A percentile compares a stretch with the other conserved stretches of the same genome.
Evolutionary conservation across 139 green algal species (phyloP).

Genomic region (Volvox reticuliferus): DNA sequence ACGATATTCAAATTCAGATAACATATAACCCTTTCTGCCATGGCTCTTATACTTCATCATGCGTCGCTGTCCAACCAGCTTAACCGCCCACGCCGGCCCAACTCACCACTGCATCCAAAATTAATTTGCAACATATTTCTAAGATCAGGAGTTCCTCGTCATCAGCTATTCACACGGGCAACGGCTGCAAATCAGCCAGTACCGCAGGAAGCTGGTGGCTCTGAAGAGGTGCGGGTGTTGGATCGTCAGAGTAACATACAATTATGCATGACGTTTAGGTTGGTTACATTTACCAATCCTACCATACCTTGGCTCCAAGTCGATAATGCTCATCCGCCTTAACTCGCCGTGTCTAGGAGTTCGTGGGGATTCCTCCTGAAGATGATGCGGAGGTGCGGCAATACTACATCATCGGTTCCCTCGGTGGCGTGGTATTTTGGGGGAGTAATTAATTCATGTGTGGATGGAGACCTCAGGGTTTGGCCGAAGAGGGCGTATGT

Average conservation of each 20-base stretch:
- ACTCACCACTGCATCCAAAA: background rate
- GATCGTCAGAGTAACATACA: too few relatives aligned
- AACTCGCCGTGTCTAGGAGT: slow-evolving; percentile 16
- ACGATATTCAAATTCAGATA: too few relatives aligned
- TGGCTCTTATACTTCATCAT: background rate
- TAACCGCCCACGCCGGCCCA: background rate
- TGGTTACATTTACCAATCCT: background rate
- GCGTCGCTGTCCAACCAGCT: background rate
- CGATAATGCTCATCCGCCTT: too few relatives aligned
- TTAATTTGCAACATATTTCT: too few relatives aligned
- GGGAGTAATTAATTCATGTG: too few relatives aligned
- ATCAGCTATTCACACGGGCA: background rate
- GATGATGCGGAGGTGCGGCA: slow-evolving; percentile 53
- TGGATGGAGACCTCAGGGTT: too few relatives aligned
- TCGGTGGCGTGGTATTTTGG: too few relatives aligned
- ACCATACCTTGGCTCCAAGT: too few relatives aligned
- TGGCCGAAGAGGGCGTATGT: too few relatives aligned
- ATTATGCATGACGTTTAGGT: background rate
- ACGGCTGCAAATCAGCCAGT: background rate
- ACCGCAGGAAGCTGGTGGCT: background rate
- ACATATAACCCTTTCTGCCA: background rate
- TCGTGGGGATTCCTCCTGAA: slow-evolving; percentile 54
- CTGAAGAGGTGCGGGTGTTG: background rate
- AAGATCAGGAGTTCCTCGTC: background rate
- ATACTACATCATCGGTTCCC: too few relatives aligned